Evolutionary conservation across 2,329 filamentous ascomycete genomes (phyloP).

Genomic region (Rhinocladiella mackenziei): DNA sequence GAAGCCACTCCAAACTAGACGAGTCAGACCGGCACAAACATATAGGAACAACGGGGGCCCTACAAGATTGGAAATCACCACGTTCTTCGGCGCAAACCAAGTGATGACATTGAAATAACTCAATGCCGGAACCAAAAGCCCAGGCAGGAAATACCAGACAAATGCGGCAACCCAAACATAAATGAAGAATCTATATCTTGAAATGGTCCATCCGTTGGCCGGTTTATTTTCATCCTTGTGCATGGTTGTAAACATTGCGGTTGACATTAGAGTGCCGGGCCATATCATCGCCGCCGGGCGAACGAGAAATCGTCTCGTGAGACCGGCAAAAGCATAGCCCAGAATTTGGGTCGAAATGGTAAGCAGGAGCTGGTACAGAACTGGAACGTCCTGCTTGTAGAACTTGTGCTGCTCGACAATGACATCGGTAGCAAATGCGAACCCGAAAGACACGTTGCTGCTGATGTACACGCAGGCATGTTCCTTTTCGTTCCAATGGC

Average conservation of each 20-base stretch:
- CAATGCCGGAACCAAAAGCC: conserved; percentile 74
- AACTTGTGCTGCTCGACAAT: conserved; percentile 88
- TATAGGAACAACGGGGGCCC: not conserved
- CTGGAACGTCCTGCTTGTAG: conserved; percentile 74
- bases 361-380: conserved; percentile 75
- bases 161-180: conserved; percentile 68
- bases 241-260: conserved; percentile 81
- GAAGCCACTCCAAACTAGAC: conserved; percentile 72
- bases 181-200: conserved; percentile 79
- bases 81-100: conserved; percentile 81
- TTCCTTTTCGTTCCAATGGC: conserved; percentile 82
- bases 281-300: conserved; percentile 86
- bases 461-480: conserved; percentile 85
- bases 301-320: conserved; percentile 76
- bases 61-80: conserved; percentile 72
- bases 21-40: not conserved
- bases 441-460: conserved; percentile 85
- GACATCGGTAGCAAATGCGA: conserved; percentile 80
- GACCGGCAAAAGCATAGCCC: conserved; percentile 79
- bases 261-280: conserved; percentile 83
- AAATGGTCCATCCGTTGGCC: conserved; percentile 77
- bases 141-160: conserved; percentile 79
- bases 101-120: conserved; percentile 88
- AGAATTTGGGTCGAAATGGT: conserved; percentile 83
- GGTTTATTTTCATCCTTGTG: conserved; percentile 80